These are phyloP conservation scores for Xylariaceae sp. DNA, from an alignment of 2,329 filamentous ascomycete genomes.

Conservation along the genomic window DNA sequence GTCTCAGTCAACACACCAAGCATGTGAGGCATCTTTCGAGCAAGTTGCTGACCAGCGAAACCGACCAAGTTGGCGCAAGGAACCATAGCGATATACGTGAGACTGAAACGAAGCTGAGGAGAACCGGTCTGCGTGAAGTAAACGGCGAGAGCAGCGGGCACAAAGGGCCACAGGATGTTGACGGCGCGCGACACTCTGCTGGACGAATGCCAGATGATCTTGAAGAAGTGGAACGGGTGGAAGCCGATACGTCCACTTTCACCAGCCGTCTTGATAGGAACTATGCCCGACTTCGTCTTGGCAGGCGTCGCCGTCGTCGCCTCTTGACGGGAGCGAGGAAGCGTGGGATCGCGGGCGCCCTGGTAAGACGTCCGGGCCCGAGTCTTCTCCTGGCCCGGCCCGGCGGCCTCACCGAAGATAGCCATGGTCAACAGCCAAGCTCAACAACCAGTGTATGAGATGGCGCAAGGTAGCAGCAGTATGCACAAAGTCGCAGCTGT, in stretches of 20 bases:
- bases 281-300: conserved; percentile 6
- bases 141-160: conserved; percentile 65
- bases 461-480: no score
- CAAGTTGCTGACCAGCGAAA: conserved; percentile 66
- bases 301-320: background rate
- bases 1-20: conserved; percentile 58
- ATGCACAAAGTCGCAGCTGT: background rate
- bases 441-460: background rate
- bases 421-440: conserved; percentile 5
- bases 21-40: conserved; percentile 70
- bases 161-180: conserved; percentile 70
- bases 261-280: conserved; percentile 41
- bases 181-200: conserved; percentile 58
- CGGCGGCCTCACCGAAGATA: background rate
- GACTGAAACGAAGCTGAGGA: conserved; percentile 60
- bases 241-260: conserved; percentile 65
- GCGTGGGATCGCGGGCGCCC: conserved; percentile 22
- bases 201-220: conserved; percentile 58
- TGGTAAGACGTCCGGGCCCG: conserved; percentile 14
- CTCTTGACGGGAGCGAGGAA: conserved; percentile 27
- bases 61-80: conserved; percentile 71
- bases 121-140: conserved; percentile 38
- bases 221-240: conserved; percentile 58
- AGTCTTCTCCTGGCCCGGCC: conserved; percentile 20
- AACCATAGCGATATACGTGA: conserved; percentile 73